Conservation (phyloP, 306 rosid genomes). For the Quercus alba region DNA sequence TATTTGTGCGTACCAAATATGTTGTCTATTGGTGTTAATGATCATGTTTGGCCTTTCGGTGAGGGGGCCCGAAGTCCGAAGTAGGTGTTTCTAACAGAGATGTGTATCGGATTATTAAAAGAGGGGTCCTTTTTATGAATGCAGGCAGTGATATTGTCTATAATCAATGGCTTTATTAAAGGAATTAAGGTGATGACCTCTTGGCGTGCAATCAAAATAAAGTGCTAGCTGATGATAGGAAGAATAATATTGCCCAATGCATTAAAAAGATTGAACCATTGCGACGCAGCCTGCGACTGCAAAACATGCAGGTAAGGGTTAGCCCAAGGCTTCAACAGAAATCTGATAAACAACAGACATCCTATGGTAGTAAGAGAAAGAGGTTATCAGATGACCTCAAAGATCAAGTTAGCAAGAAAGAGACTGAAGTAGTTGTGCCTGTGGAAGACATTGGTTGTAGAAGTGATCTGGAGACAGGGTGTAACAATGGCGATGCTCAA, state of each 20-base stretch:
- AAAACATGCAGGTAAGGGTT: slow-evolving; percentile 2
- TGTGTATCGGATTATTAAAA: too few relatives aligned
- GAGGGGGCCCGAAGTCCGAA: too few relatives aligned
- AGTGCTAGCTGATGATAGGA: not conserved
- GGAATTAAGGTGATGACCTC: not conserved
- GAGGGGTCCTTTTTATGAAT: not conserved
- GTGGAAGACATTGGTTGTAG: not conserved
- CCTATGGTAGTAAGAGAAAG: slow-evolving; percentile 3
- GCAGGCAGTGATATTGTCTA: not conserved
- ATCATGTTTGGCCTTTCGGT: too few relatives aligned
- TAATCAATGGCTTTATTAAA: not conserved
- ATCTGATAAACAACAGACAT: slow-evolving; percentile 21
- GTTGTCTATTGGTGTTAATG: too few relatives aligned
- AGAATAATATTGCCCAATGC: not conserved
- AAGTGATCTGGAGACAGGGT: not conserved
- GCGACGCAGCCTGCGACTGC: not conserved
- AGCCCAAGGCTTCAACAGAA: slow-evolving; percentile 25
- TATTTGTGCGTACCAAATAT: too few relatives aligned
- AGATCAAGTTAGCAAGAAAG: slow-evolving; percentile 8
- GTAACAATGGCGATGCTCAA: not conserved
- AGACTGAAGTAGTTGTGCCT: not conserved
- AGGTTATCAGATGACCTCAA: not conserved
- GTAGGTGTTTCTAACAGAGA: too few relatives aligned
- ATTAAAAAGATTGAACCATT: not conserved
- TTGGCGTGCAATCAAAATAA: too few relatives aligned